Evolutionary conservation across 2,329 filamentous ascomycete genomes (phyloP), one percentile per base, ranked within the genome.

Genomic region (Colletotrichum tropicale): DNA sequence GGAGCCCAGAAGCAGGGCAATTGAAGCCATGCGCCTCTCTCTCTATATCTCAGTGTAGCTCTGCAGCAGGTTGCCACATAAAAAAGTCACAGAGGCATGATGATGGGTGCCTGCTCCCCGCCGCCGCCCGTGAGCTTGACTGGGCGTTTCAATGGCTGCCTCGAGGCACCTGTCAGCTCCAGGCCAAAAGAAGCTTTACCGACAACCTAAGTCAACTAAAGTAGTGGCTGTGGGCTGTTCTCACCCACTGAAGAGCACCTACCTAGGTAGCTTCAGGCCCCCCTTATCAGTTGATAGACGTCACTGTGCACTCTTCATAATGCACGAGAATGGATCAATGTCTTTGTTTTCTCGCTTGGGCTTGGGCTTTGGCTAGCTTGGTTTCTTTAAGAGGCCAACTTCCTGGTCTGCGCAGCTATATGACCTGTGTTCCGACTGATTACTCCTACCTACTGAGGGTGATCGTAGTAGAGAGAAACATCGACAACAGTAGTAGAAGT

Each of bases 171-270:
- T 62, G 67, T 70, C 56, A 62, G 67, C 28, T 52, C 32, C 56
- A 52, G 65, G 43, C 65, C 48, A 67, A 56, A 52, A 52, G 28
- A 66, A 66, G 28, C 48, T 67, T 26, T 55, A 38, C 36, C 18
- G n/a, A 34, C 67, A 32, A 52, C 43, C 43, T 32, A 62, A n/a
- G 67, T 70, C 67, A 70, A 70, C 67, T 70, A 70, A 61, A 62
- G 67, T 62, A 70, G 67, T 28, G 34, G 56, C 56, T 26, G 56
- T 62, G 56, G 56, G 16, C 67, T 48, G 56, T 62, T 52, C 36
- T 62, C 58, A 62, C n/a, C 56, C 56, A 28, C 34, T 34, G 32
- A 6, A 62, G 58, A 52, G 12, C 43, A 52, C 43, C 13, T 36
- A 48, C 38, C 38, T n/a, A 21, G 36, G 55, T 38, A 69, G 52